Percentiles rank a stretch among this genome's conserved stretches.
These are phyloP conservation scores for Picea sitchensis DNA, from an alignment of 75 land plant species.

Conservation along the genomic window DNA sequence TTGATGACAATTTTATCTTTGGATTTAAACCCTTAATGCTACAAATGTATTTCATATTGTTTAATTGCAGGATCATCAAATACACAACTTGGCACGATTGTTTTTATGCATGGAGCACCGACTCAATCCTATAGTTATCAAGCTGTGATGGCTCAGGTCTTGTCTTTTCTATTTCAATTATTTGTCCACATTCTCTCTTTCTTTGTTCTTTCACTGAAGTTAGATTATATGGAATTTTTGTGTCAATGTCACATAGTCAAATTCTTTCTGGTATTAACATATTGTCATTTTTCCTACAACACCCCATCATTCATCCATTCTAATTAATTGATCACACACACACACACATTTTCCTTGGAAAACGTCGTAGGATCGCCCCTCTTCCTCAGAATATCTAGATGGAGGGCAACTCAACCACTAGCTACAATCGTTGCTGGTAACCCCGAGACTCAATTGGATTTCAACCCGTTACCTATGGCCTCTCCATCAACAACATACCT, in stretches of 20 bases:
- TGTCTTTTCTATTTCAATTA: constrained; percentile 8
- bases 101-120: constrained; percentile 98
- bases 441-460: too few species aligned
- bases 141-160: constrained; percentile 87
- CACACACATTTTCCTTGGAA: too few species aligned
- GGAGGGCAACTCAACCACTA: too few species aligned
- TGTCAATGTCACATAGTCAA: neutral
- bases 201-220: neutral
- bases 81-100: constrained; percentile 63
- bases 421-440: too few species aligned
- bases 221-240: neutral
- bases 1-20: too few species aligned
- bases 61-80: constrained; percentile 53
- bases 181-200: neutral
- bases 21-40: too few species aligned
- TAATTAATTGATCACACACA: too few species aligned
- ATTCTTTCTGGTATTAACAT: neutral
- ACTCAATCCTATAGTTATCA: constrained; percentile 93
- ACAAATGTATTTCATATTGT: too few species aligned
- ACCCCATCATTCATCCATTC: neutral
- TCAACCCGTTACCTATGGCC: too few species aligned
- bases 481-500: too few species aligned
- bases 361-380: too few species aligned
- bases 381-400: too few species aligned
- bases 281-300: neutral